phyloP scores from a whole-genome alignment of 108 stramenopile species.

The Nitzschia palea region DNA sequence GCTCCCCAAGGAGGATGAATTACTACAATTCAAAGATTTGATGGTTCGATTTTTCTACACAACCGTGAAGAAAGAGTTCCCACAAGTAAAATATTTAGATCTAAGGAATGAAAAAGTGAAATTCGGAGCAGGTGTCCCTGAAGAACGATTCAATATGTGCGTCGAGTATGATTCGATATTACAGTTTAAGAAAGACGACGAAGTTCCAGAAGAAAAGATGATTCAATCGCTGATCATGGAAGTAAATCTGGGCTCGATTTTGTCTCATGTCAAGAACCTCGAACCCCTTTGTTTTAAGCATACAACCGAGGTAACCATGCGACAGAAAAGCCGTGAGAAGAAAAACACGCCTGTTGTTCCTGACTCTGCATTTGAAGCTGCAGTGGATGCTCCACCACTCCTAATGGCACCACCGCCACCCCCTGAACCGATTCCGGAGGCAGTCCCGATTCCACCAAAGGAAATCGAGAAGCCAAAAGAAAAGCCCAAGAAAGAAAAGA shows the following conservation, averaged over 20 bases:
- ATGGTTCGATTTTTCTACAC: slow-evolving; percentile 27
- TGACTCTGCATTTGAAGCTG: slow-evolving; percentile 12
- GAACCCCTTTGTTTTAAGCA: slow-evolving; percentile 17
- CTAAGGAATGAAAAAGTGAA: not conserved
- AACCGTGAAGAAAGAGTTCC: slow-evolving; percentile 6
- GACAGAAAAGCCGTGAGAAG: slow-evolving; percentile 10
- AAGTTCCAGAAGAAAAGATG: slow-evolving; percentile 4
- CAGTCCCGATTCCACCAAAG: not conserved
- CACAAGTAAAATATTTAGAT: slow-evolving; percentile 5
- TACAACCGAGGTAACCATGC: slow-evolving; percentile 25
- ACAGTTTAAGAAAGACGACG: slow-evolving; percentile 3
- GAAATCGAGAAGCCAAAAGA: not conserved
- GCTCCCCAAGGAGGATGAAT: slow-evolving; percentile 9
- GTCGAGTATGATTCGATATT: slow-evolving; percentile 3
- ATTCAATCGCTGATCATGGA: slow-evolving; percentile 13
- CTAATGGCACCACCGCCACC: slow-evolving; percentile 8
- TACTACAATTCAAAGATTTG: slow-evolving; percentile 16
- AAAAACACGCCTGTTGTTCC: not conserved
- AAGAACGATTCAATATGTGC: slow-evolving; percentile 26
- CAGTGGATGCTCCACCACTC: slow-evolving; percentile 5
- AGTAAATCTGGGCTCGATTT: slow-evolving; percentile 8
- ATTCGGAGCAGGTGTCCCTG: slow-evolving; percentile 13
- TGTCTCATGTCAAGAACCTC: slow-evolving; percentile 14
- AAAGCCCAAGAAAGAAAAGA: slow-evolving; percentile 9
- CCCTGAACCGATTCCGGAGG: slow-evolving; percentile 1